These are phyloP conservation scores for Cerrena zonata DNA, from an alignment of 1,284 basidiomycete genomes.

Conservation along the genomic window DNA sequence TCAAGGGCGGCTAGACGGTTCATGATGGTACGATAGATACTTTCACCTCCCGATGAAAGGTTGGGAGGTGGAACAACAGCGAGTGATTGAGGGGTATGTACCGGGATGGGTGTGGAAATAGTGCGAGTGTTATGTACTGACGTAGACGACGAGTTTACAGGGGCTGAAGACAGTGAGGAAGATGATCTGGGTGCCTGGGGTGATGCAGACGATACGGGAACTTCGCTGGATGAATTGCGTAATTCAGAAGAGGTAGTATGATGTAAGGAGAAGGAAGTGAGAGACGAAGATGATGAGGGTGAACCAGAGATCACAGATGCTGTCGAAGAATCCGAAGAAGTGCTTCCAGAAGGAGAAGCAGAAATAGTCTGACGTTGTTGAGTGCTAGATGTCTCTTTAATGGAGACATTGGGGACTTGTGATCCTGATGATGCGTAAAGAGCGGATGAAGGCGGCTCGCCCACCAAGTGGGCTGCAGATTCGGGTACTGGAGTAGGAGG, in stretches of 20 bases:
- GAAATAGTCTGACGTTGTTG: neutral
- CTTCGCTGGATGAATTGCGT: neutral
- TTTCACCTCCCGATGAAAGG: slow-evolving; percentile 67
- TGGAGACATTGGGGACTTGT: neutral
- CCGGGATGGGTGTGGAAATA: slow-evolving; percentile 5
- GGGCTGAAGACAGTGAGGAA: slow-evolving; percentile 1
- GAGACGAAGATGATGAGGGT: neutral
- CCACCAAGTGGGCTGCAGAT: neutral
- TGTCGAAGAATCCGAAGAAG: neutral
- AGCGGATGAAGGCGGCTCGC: neutral
- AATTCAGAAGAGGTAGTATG: neutral
- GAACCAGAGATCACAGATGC: neutral
- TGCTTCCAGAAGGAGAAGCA: neutral
- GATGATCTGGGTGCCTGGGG: neutral
- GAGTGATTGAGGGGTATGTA: slow-evolving; percentile 13
- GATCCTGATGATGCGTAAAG: neutral
- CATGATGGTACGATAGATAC: slow-evolving; percentile 94
- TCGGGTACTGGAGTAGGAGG: neutral
- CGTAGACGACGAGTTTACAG: slow-evolving; percentile 5
- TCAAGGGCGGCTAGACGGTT: slow-evolving; percentile 85
- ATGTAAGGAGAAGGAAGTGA: neutral
- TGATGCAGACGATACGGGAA: neutral
- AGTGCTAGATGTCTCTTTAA: neutral
- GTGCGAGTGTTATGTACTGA: slow-evolving; percentile 6
- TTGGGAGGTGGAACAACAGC: slow-evolving; percentile 19